A percentile compares a stretch with the other conserved stretches of the same genome.
These are phyloP conservation scores for Mucor mucedo DNA, from an alignment of 371 early-diverging fungal genomes.

Conservation along the genomic window DNA sequence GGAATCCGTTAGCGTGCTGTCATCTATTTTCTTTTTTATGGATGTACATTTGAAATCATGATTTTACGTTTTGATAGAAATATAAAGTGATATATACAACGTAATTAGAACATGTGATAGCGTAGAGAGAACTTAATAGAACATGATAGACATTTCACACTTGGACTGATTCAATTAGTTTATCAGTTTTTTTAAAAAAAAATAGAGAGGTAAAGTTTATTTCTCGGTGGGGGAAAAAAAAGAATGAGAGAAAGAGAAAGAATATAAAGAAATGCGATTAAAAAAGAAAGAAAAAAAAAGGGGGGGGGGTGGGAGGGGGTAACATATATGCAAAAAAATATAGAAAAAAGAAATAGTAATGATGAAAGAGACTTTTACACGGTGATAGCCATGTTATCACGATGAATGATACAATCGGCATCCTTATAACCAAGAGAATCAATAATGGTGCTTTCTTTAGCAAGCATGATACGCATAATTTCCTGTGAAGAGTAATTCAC, in stretches of 20 bases:
- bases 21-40: too few species aligned
- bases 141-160: too few species aligned
- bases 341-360: neutral
- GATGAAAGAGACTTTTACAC: slow-evolving; percentile 27
- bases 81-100: too few species aligned
- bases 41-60: too few species aligned
- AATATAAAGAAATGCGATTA: neutral
- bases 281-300: neutral
- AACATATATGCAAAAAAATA: neutral
- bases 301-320: neutral
- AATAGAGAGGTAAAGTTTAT: too few species aligned
- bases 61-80: too few species aligned
- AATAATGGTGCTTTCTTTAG: slow-evolving; percentile 76
- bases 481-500: slow-evolving; percentile 89
- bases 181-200: too few species aligned
- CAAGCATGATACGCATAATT: slow-evolving; percentile 82
- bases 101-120: too few species aligned
- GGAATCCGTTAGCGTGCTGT: too few species aligned
- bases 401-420: slow-evolving; percentile 83
- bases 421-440: slow-evolving; percentile 88
- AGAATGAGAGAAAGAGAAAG: neutral
- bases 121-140: too few species aligned
- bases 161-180: too few species aligned
- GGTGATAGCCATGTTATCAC: slow-evolving; percentile 84
- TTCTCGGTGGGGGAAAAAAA: too few species aligned